Percentiles rank a stretch among this genome's conserved stretches.
Evolutionary conservation across 306 rosid species (phyloP).

Genomic region (Cucumis melo): DNA sequence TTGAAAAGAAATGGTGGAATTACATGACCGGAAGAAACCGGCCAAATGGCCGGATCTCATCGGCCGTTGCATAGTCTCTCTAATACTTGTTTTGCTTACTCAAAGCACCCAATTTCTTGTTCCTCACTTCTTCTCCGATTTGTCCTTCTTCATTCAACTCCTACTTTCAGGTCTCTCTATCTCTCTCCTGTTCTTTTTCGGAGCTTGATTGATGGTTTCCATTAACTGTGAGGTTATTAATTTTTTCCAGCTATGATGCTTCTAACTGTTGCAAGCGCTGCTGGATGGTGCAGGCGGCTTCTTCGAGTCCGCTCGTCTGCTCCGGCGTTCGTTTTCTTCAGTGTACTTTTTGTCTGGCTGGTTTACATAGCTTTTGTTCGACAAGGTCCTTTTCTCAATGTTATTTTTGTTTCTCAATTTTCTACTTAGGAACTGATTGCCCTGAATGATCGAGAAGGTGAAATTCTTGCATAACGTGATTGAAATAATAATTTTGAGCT

Average conservation of each 20-base stretch:
- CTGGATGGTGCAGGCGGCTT: conserved; percentile 24
- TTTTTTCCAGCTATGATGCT: conserved; percentile 14
- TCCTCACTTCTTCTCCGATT: conserved; percentile 23
- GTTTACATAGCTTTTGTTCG: conserved; percentile 23
- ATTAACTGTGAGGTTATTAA: background rate
- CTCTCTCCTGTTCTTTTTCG: background rate
- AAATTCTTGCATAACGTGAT: background rate
- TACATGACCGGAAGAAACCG: background rate
- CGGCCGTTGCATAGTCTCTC: conserved; percentile 20
- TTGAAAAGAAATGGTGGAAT: background rate
- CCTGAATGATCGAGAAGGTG: background rate
- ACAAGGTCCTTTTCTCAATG: conserved; percentile 10
- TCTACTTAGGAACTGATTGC: background rate
- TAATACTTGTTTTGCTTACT: conserved; percentile 13
- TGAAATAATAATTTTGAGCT: background rate
- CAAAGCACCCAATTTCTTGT: conserved; percentile 19
- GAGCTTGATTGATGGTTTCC: background rate
- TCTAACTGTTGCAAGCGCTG: conserved; percentile 18
- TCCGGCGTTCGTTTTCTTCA: conserved; percentile 37
- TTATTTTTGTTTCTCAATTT: background rate
- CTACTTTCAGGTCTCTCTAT: conserved; percentile 22
- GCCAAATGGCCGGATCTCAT: background rate
- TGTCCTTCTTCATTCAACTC: conserved; percentile 18
- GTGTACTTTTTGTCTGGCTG: conserved; percentile 26
- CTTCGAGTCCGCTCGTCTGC: conserved; percentile 22